These are phyloP conservation scores for Leersia perrieri DNA, from an alignment of 176 grass and related monocot genomes.

Conservation along the genomic window DNA sequence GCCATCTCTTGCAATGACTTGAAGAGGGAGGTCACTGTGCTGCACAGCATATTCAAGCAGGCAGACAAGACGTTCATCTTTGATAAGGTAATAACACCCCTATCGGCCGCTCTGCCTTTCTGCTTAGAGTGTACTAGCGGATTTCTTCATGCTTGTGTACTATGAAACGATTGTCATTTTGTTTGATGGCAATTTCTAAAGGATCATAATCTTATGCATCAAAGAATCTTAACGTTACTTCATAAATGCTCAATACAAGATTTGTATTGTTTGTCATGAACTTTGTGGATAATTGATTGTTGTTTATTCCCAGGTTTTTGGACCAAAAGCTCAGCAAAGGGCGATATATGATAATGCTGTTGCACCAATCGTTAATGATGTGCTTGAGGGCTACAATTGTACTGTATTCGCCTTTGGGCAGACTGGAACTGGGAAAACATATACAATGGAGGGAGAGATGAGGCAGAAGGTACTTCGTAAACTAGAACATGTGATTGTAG, in stretches of 20 bases:
- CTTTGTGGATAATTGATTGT: slow-evolving; percentile 1
- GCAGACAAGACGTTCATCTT: slow-evolving; percentile 73
- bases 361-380: slow-evolving; percentile 63
- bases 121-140: neutral
- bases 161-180: neutral
- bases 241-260: neutral
- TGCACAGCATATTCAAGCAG: slow-evolving; percentile 63
- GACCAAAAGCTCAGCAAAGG: slow-evolving; percentile 71
- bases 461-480: slow-evolving; percentile 54
- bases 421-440: slow-evolving; percentile 91
- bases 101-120: neutral
- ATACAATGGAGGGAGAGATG: slow-evolving; percentile 87
- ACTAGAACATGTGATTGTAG: neutral
- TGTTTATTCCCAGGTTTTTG: slow-evolving; percentile 67
- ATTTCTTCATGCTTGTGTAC: neutral
- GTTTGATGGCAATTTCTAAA: neutral
- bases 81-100: slow-evolving; percentile 86
- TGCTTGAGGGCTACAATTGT: slow-evolving; percentile 87
- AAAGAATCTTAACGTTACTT: neutral
- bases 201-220: neutral
- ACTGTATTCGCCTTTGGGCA: slow-evolving; percentile 92
- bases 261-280: slow-evolving; percentile 15
- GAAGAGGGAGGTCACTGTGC: slow-evolving; percentile 62
- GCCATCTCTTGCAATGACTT: slow-evolving; percentile 64
- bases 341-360: slow-evolving; percentile 64